phyloP scores from a whole-genome alignment of 2,329 filamentous ascomycete species.

The Xylariaceae sp. region DNA sequence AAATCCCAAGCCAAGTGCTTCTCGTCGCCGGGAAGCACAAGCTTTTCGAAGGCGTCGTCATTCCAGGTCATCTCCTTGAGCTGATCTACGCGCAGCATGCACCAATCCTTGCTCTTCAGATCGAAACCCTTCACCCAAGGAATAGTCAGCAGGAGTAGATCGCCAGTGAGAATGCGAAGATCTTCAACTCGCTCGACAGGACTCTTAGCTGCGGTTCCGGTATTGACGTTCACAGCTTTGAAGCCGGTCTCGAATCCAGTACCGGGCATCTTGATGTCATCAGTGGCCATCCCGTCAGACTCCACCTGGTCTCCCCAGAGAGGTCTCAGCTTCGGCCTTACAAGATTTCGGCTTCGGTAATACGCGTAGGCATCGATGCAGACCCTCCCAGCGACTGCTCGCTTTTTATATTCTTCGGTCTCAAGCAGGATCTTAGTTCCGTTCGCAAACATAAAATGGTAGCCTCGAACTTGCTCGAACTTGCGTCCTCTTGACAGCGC shows the following conservation, averaged over 20 bases:
- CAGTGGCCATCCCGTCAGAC: background rate
- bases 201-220: slow-evolving; percentile 1
- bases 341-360: slow-evolving; percentile 26
- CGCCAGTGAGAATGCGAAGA: slow-evolving; percentile 26
- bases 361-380: slow-evolving; percentile 33
- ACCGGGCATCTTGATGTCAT: slow-evolving; percentile 7
- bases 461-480: slow-evolving; percentile 30
- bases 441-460: slow-evolving; percentile 25
- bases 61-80: slow-evolving; percentile 30
- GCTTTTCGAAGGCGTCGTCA: slow-evolving; percentile 31
- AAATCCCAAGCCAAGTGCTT: slow-evolving; percentile 36
- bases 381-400: slow-evolving; percentile 26
- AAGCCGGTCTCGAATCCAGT: slow-evolving; percentile 6
- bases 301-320: slow-evolving; percentile 2
- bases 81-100: slow-evolving; percentile 21
- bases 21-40: slow-evolving; percentile 31
- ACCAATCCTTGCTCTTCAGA: slow-evolving; percentile 32
- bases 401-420: slow-evolving; percentile 18
- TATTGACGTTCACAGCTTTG: slow-evolving; percentile 2
- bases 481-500: slow-evolving; percentile 28
- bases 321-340: slow-evolving; percentile 24
- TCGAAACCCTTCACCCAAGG: slow-evolving; percentile 36
- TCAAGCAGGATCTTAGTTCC: slow-evolving; percentile 27
- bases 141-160: slow-evolving; percentile 29
- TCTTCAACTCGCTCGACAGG: slow-evolving; percentile 17